These are phyloP conservation scores for Terana coerulea DNA, from an alignment of 768 basidiomycete species.

Conservation along the genomic window DNA sequence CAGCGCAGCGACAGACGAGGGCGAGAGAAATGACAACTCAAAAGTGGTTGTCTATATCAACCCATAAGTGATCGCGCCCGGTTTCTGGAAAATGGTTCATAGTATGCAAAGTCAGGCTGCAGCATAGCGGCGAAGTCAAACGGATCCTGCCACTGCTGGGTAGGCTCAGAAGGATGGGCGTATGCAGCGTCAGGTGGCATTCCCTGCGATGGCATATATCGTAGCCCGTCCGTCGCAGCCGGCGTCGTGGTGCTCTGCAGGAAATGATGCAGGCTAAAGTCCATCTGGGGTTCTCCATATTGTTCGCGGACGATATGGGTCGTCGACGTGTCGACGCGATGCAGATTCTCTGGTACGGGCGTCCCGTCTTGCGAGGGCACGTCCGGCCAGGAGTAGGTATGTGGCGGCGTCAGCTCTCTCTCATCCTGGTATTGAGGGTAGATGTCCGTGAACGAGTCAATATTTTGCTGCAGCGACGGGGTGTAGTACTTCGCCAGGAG, in stretches of 20 bases:
- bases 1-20: no score
- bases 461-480: conserved; percentile 11
- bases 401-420: conserved; percentile 26
- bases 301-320: conserved; percentile 15
- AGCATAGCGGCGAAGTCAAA: neutral
- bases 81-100: no score
- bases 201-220: no score
- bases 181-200: no score
- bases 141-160: neutral
- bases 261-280: conserved; percentile 45
- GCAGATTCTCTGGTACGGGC: conserved; percentile 6
- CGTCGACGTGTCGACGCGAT: neutral
- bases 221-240: no score
- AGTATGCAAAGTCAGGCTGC: neutral
- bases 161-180: neutral
- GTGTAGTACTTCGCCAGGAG: conserved; percentile 39
- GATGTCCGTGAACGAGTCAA: conserved; percentile 9
- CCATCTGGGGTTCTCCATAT: conserved; percentile 36
- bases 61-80: no score
- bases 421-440: conserved; percentile 22
- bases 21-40: no score
- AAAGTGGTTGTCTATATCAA: no score
- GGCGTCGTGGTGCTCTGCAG: conserved; percentile 3
- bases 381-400: conserved; percentile 44
- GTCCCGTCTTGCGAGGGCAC: conserved; percentile 17